Conservation (phyloP, 257 asterid species). For the Gynochthodes officinalis region DNA sequence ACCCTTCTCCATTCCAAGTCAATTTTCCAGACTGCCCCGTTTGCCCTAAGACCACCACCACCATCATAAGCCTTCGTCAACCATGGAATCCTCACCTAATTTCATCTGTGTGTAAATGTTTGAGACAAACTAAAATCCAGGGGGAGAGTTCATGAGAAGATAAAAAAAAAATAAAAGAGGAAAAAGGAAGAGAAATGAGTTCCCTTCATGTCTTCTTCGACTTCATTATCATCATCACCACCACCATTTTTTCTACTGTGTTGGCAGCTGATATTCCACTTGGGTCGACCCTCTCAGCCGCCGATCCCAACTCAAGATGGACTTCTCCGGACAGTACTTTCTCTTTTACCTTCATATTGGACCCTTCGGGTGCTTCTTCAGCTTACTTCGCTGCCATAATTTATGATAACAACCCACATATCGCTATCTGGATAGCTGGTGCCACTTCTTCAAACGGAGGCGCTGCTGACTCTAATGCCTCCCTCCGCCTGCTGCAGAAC, state of each 20-base stretch:
- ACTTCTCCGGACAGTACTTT: slow-evolving; percentile 48
- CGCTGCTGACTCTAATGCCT: slow-evolving; percentile 48
- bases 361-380: slow-evolving; percentile 22
- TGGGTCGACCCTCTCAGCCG: slow-evolving; percentile 52
- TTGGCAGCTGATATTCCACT: slow-evolving; percentile 42
- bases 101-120: no score
- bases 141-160: no score
- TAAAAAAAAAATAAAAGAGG: no score
- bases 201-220: background rate
- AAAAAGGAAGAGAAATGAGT: background rate
- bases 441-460: slow-evolving; percentile 42
- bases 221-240: slow-evolving; percentile 1
- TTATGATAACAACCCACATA: slow-evolving; percentile 35
- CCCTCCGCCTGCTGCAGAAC: slow-evolving; percentile 44
- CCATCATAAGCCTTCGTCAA: no score
- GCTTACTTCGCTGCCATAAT: slow-evolving; percentile 51
- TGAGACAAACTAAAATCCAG: no score
- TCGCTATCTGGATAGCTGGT: slow-evolving; percentile 72
- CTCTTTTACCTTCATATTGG: slow-evolving; percentile 49
- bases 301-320: slow-evolving; percentile 52
- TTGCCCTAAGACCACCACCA: no score
- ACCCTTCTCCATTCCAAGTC: no score
- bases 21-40: no score
- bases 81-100: no score
- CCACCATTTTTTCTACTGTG: background rate